phyloP scores from a whole-genome alignment of 768 basidiomycete genomes.

The Tephrocybe sp. region DNA sequence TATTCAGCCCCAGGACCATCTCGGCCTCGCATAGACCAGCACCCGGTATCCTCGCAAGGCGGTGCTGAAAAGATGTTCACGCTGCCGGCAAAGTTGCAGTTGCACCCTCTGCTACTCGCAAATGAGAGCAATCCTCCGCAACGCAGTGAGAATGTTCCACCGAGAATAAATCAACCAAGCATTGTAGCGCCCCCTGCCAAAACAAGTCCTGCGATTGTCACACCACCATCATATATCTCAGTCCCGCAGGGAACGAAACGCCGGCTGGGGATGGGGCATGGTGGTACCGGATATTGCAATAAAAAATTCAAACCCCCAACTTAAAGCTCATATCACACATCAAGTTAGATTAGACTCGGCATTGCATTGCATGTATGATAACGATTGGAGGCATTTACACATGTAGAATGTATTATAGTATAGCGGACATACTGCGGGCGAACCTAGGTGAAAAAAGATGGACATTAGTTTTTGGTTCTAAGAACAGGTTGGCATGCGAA shows the following conservation, averaged over 20 bases:
- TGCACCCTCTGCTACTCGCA: slow-evolving; percentile 6
- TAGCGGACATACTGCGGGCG: neutral
- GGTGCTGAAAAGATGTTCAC: neutral
- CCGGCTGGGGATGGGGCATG: slow-evolving; percentile 63
- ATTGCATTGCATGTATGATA: slow-evolving; percentile 2
- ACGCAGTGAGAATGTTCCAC: neutral
- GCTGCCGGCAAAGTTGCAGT: slow-evolving; percentile 3
- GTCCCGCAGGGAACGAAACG: slow-evolving; percentile 43
- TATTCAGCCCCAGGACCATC: neutral
- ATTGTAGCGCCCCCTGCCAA: slow-evolving; percentile 13
- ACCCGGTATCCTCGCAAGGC: neutral
- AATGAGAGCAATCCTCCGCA: neutral
- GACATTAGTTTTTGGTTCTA: slow-evolving; percentile 3
- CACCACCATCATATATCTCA: neutral
- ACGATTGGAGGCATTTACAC: neutral
- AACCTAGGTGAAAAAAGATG: slow-evolving; percentile 6
- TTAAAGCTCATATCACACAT: slow-evolving; percentile 13
- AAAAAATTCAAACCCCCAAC: slow-evolving; percentile 70
- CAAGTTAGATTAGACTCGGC: neutral
- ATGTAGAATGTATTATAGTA: slow-evolving; percentile 1
- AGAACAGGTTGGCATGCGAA: slow-evolving; percentile 2
- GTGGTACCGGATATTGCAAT: slow-evolving; percentile 52
- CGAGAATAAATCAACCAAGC: slow-evolving; percentile 1
- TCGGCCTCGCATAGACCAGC: neutral
- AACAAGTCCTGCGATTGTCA: neutral